These are phyloP conservation scores for Thalia dealbata DNA, from an alignment of 176 grass and related monocot genomes.

Conservation along the genomic window DNA sequence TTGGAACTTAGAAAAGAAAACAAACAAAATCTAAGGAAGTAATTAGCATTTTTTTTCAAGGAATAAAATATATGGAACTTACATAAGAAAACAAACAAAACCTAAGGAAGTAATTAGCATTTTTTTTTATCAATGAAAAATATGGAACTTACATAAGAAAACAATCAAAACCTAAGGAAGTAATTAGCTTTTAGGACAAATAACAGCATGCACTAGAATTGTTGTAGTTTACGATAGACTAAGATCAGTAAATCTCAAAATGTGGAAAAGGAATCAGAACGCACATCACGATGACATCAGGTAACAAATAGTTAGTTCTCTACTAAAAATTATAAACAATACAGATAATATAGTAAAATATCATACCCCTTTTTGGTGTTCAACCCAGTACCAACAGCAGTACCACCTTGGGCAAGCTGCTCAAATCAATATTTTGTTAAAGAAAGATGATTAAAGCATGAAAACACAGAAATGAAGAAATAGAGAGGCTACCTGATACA, in stretches of 20 bases:
- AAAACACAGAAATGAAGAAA: neutral
- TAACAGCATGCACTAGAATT: too few species aligned
- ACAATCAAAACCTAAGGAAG: too few species aligned
- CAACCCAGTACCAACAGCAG: conserved; percentile 94
- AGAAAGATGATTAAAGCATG: neutral
- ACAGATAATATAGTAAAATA: neutral
- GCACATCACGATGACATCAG: neutral
- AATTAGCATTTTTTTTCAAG: too few species aligned
- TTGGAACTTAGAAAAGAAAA: too few species aligned
- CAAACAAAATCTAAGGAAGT: too few species aligned
- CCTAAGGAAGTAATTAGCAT: too few species aligned
- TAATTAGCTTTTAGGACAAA: too few species aligned
- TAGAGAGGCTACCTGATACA: conserved; percentile 82
- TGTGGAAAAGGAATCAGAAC: neutral
- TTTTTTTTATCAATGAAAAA: too few species aligned
- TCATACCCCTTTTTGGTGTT: conserved; percentile 93
- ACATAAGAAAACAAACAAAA: too few species aligned
- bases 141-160: too few species aligned
- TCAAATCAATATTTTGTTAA: conserved; percentile 19
- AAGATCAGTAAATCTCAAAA: neutral
- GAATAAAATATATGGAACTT: too few species aligned
- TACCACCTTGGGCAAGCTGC: conserved; percentile 99
- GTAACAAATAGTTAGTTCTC: neutral
- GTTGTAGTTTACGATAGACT: too few species aligned
- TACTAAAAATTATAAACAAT: neutral